A percentile compares a stretch with the other conserved stretches of the same genome.
phyloP scores from a whole-genome alignment of 768 basidiomycete genomes.

The Lactifluus piperatus region DNA sequence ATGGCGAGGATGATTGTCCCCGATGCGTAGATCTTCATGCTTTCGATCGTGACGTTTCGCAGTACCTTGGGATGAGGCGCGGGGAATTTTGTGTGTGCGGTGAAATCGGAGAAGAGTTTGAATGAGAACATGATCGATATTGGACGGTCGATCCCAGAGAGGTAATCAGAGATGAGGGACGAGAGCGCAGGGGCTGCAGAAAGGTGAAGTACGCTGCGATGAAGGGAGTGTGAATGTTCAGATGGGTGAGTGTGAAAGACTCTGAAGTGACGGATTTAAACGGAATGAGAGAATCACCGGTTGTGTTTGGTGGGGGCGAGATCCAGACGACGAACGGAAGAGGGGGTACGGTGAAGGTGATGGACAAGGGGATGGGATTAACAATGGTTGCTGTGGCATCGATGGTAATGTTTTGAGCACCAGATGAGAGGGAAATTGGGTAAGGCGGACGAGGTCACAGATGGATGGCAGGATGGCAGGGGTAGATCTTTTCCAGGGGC shows the following conservation, averaged over 20 bases:
- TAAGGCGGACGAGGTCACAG: slow-evolving; percentile 50
- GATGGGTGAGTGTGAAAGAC: slow-evolving; percentile 54
- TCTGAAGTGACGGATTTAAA: slow-evolving; percentile 47
- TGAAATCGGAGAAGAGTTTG: slow-evolving; percentile 40
- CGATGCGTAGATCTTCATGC: slow-evolving; percentile 60
- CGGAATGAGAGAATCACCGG: slow-evolving; percentile 27
- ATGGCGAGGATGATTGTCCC: slow-evolving; percentile 50
- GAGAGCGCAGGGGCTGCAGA: slow-evolving; percentile 41
- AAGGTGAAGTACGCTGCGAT: slow-evolving; percentile 43
- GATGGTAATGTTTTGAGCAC: slow-evolving; percentile 25
- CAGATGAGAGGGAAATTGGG: slow-evolving; percentile 43
- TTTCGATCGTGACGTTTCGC: slow-evolving; percentile 59
- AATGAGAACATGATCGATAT: slow-evolving; percentile 47
- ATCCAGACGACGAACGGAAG: slow-evolving; percentile 58
- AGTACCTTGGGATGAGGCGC: slow-evolving; percentile 56
- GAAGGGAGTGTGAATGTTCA: slow-evolving; percentile 53
- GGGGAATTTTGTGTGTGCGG: slow-evolving; percentile 48
- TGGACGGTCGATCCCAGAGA: slow-evolving; percentile 47
- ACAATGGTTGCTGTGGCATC: slow-evolving; percentile 47
- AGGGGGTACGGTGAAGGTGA: slow-evolving; percentile 44
- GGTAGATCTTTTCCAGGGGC: slow-evolving; percentile 41
- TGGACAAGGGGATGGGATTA: slow-evolving; percentile 43
- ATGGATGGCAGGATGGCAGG: slow-evolving; percentile 50
- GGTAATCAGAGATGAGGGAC: slow-evolving; percentile 52
- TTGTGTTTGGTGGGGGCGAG: slow-evolving; percentile 24